These are phyloP conservation scores for Catenaria anguillulae DNA, from an alignment of 371 early-diverging fungal species.

Conservation along the genomic window DNA sequence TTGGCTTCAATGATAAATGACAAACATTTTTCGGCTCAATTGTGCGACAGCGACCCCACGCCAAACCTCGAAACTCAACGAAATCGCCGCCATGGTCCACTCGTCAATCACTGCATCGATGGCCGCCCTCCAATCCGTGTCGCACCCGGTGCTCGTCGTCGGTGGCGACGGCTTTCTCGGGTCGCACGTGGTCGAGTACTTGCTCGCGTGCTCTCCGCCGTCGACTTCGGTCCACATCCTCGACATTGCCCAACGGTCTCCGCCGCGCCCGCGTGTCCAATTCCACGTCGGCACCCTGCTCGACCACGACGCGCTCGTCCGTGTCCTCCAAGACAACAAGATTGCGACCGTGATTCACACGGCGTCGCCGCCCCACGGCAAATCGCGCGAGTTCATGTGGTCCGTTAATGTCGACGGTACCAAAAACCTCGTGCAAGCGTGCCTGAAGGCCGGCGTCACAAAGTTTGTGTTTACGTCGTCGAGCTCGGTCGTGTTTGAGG, in stretches of 20 bases:
- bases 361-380: constrained; percentile 65
- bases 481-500: constrained; percentile 76
- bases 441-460: constrained; percentile 44
- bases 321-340: constrained; percentile 34
- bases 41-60: too few relatives aligned
- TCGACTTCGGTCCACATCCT: constrained; percentile 30
- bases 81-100: too few relatives aligned
- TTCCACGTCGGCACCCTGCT: constrained; percentile 64
- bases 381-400: constrained; percentile 28
- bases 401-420: constrained; percentile 83
- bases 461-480: constrained; percentile 74
- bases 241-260: constrained; percentile 48
- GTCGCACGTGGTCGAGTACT: constrained; percentile 54
- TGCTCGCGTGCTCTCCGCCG: constrained; percentile 40
- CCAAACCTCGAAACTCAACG: too few relatives aligned
- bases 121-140: too few relatives aligned
- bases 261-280: constrained; percentile 34
- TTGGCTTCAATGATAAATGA: too few relatives aligned
- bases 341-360: constrained; percentile 75
- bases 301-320: constrained; percentile 40
- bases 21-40: too few relatives aligned
- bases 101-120: too few relatives aligned
- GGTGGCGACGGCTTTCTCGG: constrained; percentile 88
- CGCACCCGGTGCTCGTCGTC: constrained; percentile 42
- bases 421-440: constrained; percentile 60